phyloP scores from a whole-genome alignment of 768 basidiomycete species.

The Agrocybe chaxingu region DNA sequence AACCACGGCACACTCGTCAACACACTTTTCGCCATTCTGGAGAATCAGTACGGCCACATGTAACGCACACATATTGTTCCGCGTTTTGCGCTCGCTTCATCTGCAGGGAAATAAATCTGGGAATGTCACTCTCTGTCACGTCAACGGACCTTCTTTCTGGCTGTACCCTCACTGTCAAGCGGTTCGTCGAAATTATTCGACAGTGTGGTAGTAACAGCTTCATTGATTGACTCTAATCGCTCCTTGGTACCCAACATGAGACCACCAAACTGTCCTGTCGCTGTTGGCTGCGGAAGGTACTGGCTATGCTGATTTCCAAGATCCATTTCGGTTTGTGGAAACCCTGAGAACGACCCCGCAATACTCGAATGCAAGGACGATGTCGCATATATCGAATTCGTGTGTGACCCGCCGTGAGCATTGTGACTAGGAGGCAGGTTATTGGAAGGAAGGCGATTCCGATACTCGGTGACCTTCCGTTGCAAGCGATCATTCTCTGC shows the following conservation, averaged over 20 bases:
- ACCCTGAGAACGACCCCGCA: background rate
- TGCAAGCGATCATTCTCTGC: constrained; percentile 82
- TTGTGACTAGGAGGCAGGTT: constrained; percentile 17
- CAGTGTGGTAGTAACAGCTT: no score
- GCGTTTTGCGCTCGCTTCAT: constrained; percentile 43
- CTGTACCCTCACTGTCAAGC: constrained; percentile 33
- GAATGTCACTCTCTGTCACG: background rate
- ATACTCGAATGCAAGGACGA: constrained; percentile 22
- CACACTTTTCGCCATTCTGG: constrained; percentile 94
- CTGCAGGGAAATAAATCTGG: constrained; percentile 19
- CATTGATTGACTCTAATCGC: no score
- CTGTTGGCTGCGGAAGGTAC: no score
- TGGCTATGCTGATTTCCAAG: no score
- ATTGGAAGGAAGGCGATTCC: constrained; percentile 25
- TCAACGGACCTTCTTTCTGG: constrained; percentile 59
- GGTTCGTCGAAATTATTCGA: no score
- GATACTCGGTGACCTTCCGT: constrained; percentile 48
- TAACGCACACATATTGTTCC: constrained; percentile 85
- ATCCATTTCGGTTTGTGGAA: background rate
- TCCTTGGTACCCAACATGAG: no score
- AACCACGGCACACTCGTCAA: background rate
- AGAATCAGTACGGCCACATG: constrained; percentile 92
- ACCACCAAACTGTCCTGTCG: no score
- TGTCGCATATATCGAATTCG: constrained; percentile 33
- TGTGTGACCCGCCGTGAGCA: constrained; percentile 16